phyloP scores from a whole-genome alignment of 306 rosid species.

The Datisca glomerata region DNA sequence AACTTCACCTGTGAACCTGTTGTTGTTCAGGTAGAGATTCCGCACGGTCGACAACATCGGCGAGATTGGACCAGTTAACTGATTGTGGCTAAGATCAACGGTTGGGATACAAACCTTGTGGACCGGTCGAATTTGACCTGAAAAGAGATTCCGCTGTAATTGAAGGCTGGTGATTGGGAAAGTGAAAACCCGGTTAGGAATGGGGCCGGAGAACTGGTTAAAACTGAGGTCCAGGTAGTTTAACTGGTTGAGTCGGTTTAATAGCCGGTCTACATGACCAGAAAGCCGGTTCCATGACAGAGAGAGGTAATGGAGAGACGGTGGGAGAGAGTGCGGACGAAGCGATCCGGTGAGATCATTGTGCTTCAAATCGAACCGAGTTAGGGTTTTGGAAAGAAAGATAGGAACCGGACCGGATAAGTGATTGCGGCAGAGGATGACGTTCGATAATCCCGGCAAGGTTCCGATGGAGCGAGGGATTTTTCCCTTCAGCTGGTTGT shows the following conservation, averaged over 20 bases:
- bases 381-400: slow-evolving; percentile 34
- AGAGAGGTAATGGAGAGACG: slow-evolving; percentile 74
- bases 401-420: slow-evolving; percentile 61
- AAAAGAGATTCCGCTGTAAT: slow-evolving; percentile 54
- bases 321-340: slow-evolving; percentile 40
- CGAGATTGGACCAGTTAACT: slow-evolving; percentile 57
- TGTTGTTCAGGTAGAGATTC: slow-evolving; percentile 73
- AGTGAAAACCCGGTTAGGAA: slow-evolving; percentile 67
- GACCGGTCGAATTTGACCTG: slow-evolving; percentile 45
- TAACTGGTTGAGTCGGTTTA: slow-evolving; percentile 50
- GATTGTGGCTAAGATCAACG: slow-evolving; percentile 82
- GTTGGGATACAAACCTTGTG: slow-evolving; percentile 56
- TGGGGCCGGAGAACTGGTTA: slow-evolving; percentile 58
- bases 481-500: slow-evolving; percentile 59
- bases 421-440: slow-evolving; percentile 75
- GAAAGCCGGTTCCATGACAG: slow-evolving; percentile 62
- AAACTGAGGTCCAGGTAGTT: slow-evolving; percentile 74
- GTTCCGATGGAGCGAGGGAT: slow-evolving; percentile 56
- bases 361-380: slow-evolving; percentile 81
- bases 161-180: slow-evolving; percentile 69
- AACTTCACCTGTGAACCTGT: slow-evolving; percentile 78
- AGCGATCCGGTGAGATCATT: slow-evolving; percentile 66
- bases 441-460: slow-evolving; percentile 52
- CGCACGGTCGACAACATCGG: slow-evolving; percentile 68
- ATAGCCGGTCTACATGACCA: slow-evolving; percentile 46